Evolutionary conservation across 495 filamentous ascomycete species (phyloP).

Genomic region (Ramalina intermedia): DNA sequence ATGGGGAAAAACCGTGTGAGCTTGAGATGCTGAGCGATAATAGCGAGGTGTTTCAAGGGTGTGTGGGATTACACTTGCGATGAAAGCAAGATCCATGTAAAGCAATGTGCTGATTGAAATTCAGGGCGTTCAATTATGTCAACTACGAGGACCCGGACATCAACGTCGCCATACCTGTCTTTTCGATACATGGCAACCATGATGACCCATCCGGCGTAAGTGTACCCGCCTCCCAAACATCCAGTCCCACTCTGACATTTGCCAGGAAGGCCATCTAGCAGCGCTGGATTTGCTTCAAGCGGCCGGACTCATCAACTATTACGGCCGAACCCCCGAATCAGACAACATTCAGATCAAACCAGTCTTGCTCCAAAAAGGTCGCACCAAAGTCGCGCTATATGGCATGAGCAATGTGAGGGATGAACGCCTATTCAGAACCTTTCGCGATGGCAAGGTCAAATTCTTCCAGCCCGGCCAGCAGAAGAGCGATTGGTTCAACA

Average conservation of each 20-base stretch:
- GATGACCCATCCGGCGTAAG: slow-evolving; percentile 77
- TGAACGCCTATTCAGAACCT: slow-evolving; percentile 85
- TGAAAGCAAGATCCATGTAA: neutral
- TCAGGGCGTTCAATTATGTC: slow-evolving; percentile 68
- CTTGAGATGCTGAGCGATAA: slow-evolving; percentile 90
- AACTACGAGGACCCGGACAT: slow-evolving; percentile 98
- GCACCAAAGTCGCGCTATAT: slow-evolving; percentile 87
- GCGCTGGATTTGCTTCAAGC: slow-evolving; percentile 84
- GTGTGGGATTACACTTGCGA: neutral
- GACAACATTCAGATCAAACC: slow-evolving; percentile 89
- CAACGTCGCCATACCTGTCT: slow-evolving; percentile 93
- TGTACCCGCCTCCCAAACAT: neutral
- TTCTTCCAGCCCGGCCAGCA: slow-evolving; percentile 80
- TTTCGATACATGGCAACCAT: slow-evolving; percentile 97
- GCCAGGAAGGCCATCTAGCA: slow-evolving; percentile 66
- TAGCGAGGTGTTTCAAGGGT: slow-evolving; percentile 68
- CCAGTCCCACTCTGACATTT: slow-evolving; percentile 6
- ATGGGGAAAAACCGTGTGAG: slow-evolving; percentile 89
- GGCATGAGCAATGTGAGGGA: slow-evolving; percentile 95
- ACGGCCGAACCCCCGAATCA: slow-evolving; percentile 76
- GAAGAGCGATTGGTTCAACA: slow-evolving; percentile 86
- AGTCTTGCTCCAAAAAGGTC: slow-evolving; percentile 82
- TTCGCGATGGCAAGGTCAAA: slow-evolving; percentile 81
- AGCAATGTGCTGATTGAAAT: neutral
- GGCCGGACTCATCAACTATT: slow-evolving; percentile 89